A percentile compares a stretch with the other conserved stretches of the same genome.
These are phyloP conservation scores for Suillus discolor DNA, from an alignment of 768 basidiomycete species.

Conservation along the genomic window DNA sequence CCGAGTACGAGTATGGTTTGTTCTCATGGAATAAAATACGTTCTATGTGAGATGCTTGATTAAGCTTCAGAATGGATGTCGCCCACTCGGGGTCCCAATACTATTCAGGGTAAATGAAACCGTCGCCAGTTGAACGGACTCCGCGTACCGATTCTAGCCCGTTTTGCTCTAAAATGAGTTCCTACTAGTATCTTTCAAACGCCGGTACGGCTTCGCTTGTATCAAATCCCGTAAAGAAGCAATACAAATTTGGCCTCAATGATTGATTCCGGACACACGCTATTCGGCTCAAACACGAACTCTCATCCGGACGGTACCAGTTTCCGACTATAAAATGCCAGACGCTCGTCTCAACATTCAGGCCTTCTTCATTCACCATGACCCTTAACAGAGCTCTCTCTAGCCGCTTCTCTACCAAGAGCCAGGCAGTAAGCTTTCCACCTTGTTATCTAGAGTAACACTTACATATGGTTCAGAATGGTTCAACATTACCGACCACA, in stretches of 20 bases:
- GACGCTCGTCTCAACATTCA: background rate
- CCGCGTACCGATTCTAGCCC: too few relatives aligned
- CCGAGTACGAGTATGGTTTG: too few relatives aligned
- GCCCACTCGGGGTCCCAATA: too few relatives aligned
- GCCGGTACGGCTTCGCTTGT: background rate
- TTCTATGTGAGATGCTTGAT: too few relatives aligned
- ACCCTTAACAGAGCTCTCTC: constrained; percentile 33
- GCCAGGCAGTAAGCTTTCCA: constrained; percentile 24
- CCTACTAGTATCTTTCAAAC: background rate
- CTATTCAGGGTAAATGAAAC: too few relatives aligned
- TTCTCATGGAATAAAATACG: too few relatives aligned
- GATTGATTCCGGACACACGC: background rate
- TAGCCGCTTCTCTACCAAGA: constrained; percentile 30
- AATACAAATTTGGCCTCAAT: background rate
- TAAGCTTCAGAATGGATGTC: too few relatives aligned
- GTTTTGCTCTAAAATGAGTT: background rate
- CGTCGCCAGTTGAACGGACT: too few relatives aligned
- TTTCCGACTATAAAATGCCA: constrained; percentile 24
- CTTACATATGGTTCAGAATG: constrained; percentile 7
- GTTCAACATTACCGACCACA: constrained; percentile 15
- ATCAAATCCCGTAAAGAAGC: background rate
- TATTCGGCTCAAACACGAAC: constrained; percentile 2
- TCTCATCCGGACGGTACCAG: constrained; percentile 12
- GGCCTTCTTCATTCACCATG: constrained; percentile 19
- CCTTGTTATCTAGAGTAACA: too few relatives aligned